Percentiles rank a stretch among this genome's conserved stretches.
These are phyloP conservation scores for Fusarium tuaranense DNA, from an alignment of 2,329 filamentous ascomycete species.

Conservation along the genomic window DNA sequence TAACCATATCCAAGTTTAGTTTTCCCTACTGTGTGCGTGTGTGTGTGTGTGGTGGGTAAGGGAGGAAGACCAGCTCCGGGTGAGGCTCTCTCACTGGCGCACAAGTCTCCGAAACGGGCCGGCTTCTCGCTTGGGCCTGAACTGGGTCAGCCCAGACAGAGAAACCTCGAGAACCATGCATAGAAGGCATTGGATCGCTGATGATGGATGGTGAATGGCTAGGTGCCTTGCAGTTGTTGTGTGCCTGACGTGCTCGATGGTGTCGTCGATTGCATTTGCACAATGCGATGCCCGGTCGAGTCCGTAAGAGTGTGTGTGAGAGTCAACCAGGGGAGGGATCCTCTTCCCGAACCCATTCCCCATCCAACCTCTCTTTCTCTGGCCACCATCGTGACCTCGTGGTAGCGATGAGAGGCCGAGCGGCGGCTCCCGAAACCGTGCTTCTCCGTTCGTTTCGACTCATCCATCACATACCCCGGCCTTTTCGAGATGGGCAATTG, in stretches of 20 bases:
- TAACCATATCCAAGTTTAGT: slow-evolving; percentile 27
- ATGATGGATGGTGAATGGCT: slow-evolving; percentile 4
- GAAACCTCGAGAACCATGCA: slow-evolving; percentile 38
- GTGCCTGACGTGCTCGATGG: slow-evolving; percentile 13
- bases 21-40: neutral
- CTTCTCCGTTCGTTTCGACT: neutral
- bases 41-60: slow-evolving; percentile 1
- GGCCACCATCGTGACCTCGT: slow-evolving; percentile 10
- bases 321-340: neutral
- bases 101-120: slow-evolving; percentile 38
- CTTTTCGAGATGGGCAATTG: neutral
- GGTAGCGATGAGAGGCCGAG: neutral
- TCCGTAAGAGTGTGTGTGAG: slow-evolving; percentile 3
- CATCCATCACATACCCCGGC: neutral
- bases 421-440: slow-evolving; percentile 9
- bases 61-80: slow-evolving; percentile 32
- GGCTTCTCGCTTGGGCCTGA: slow-evolving; percentile 29
- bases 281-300: slow-evolving; percentile 19
- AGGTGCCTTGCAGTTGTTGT: slow-evolving; percentile 31
- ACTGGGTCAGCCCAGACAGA: slow-evolving; percentile 19
- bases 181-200: slow-evolving; percentile 10
- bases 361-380: slow-evolving; percentile 15
- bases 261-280: slow-evolving; percentile 19
- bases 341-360: neutral
- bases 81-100: slow-evolving; percentile 27